These are phyloP conservation scores for Thinopyrum elongatum DNA, from an alignment of 176 grass and related monocot species.

Conservation along the genomic window DNA sequence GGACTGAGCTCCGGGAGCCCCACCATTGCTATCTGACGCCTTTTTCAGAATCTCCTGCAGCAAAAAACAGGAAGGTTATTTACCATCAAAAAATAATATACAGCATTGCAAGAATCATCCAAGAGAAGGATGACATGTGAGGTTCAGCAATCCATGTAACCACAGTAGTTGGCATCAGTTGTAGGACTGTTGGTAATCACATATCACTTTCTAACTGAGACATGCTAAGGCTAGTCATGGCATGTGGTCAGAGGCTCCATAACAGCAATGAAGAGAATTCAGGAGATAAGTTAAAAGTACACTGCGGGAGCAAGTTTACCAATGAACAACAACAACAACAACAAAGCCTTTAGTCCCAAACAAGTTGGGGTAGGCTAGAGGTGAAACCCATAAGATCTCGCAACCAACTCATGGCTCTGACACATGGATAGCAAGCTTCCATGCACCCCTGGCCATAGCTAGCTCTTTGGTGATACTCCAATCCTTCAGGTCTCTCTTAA, in stretches of 20 bases:
- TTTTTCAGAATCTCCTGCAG: constrained; percentile 21
- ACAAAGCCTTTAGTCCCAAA: no score
- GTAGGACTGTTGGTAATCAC: neutral
- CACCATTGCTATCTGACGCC: constrained; percentile 13
- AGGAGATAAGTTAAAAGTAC: neutral
- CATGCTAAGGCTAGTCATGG: neutral
- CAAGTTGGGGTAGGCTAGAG: no score
- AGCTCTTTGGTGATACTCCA: no score
- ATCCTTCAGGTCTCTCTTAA: no score
- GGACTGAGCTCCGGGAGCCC: constrained; percentile 19
- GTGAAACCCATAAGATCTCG: no score
- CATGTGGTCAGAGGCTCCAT: neutral
- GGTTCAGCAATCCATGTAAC: neutral
- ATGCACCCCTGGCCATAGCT: no score
- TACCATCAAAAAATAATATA: neutral
- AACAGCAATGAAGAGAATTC: neutral
- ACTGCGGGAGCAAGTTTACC: neutral
- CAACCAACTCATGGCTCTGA: no score
- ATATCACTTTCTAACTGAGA: neutral
- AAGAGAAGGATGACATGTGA: neutral
- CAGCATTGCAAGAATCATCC: neutral
- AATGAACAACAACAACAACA: no score
- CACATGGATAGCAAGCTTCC: no score
- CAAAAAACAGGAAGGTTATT: neutral
- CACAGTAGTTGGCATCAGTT: neutral